phyloP scores from a whole-genome alignment of 768 basidiomycete genomes.

The Suillus paluster region DNA sequence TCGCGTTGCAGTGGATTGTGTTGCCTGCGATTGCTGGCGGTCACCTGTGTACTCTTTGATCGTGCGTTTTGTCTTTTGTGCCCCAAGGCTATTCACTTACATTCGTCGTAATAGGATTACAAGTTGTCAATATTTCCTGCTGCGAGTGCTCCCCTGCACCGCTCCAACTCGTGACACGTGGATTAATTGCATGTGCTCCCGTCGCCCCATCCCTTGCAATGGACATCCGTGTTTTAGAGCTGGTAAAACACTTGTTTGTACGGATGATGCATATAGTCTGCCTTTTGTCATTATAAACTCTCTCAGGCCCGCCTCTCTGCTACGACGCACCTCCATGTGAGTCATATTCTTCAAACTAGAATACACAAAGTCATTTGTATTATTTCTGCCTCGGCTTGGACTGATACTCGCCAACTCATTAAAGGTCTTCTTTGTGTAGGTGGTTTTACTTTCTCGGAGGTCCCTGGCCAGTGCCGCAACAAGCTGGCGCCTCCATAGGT shows the following conservation, averaged over 20 bases:
- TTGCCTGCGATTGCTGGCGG: not conserved
- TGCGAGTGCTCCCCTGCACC: constrained; percentile 21
- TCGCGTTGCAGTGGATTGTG: not conserved
- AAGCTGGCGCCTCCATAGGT: too few species aligned
- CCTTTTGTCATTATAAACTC: too few species aligned
- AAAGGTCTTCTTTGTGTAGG: too few species aligned
- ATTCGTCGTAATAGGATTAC: not conserved
- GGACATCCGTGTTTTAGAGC: constrained; percentile 34
- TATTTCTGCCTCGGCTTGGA: too few species aligned
- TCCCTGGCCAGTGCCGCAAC: too few species aligned
- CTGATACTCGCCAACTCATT: too few species aligned
- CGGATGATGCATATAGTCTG: too few species aligned
- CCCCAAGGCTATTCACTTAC: not conserved
- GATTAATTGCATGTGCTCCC: constrained; percentile 34
- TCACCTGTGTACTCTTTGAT: constrained; percentile 9
- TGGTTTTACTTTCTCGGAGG: too few species aligned
- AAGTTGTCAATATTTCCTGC: constrained; percentile 1
- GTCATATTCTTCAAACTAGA: too few species aligned
- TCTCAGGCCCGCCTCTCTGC: too few species aligned
- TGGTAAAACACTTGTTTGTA: constrained; percentile 17
- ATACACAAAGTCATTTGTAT: too few species aligned
- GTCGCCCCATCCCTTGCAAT: constrained; percentile 35
- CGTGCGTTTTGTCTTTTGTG: not conserved
- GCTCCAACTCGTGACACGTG: constrained; percentile 26
- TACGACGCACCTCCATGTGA: too few species aligned